A percentile compares a stretch with the other conserved stretches of the same genome.
Conservation (phyloP, 768 basidiomycete species). For the Leccinum incarnatum region DNA sequence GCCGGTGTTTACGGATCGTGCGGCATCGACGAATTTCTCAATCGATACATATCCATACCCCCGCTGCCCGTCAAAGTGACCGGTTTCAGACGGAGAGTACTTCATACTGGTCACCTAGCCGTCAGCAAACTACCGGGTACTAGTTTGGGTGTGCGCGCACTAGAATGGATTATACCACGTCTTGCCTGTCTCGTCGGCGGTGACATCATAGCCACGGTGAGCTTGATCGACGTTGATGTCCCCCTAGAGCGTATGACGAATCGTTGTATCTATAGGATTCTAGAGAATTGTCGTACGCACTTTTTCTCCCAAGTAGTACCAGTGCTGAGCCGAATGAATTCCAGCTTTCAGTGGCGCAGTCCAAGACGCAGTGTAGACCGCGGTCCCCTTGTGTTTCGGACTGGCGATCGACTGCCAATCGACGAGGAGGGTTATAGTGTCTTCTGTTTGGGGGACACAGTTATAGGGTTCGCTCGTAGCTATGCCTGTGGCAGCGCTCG, state of each 20-base stretch:
- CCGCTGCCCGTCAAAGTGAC: conserved; percentile 91
- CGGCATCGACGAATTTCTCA: conserved; percentile 88
- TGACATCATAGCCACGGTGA: conserved; percentile 89
- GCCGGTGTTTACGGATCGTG: conserved; percentile 73
- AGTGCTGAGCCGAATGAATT: conserved; percentile 88
- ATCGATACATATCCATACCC: conserved; percentile 92
- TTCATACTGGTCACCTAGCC: conserved; percentile 65
- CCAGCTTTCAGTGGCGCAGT: conserved; percentile 88
- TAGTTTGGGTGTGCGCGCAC: conserved; percentile 44
- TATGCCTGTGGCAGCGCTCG: conserved; percentile 87
- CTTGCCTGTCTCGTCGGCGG: conserved; percentile 82
- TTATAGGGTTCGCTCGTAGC: conserved; percentile 88
- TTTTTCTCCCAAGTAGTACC: conserved; percentile 96
- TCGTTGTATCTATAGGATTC: background rate
- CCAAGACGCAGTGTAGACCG: conserved; percentile 93
- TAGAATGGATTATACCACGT: conserved; percentile 89
- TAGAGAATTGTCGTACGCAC: conserved; percentile 33
- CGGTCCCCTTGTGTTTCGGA: conserved; percentile 75
- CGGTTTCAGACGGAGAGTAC: conserved; percentile 87
- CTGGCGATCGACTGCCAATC: conserved; percentile 88
- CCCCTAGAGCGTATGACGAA: conserved; percentile 52
- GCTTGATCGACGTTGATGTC: conserved; percentile 93
- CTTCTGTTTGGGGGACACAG: conserved; percentile 84
- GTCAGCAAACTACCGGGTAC: conserved; percentile 5
- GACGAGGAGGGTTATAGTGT: conserved; percentile 91